Conservation (phyloP, 768 basidiomycete genomes). For the Rubroboletus pulcherrimus region DNA sequence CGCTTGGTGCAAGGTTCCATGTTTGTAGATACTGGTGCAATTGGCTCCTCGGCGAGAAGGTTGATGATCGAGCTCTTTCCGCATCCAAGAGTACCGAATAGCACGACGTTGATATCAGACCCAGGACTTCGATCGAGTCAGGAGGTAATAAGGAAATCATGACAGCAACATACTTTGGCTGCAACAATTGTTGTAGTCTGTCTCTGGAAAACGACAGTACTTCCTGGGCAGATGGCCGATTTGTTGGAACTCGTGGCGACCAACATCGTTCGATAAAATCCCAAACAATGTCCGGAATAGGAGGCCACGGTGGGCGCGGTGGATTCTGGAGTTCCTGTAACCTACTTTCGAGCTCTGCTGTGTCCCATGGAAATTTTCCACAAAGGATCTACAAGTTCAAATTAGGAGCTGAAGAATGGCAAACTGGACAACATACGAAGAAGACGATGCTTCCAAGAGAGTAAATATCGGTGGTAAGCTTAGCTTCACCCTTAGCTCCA, state of each 20-base stretch:
- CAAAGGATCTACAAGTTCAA: background rate
- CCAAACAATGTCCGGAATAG: background rate
- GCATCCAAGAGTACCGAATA: conserved; percentile 15
- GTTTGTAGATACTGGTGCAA: conserved; percentile 23
- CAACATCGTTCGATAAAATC: conserved; percentile 1
- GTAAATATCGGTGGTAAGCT: background rate
- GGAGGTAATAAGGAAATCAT: background rate
- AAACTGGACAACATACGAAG: background rate
- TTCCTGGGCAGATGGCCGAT: background rate
- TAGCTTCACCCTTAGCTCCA: background rate
- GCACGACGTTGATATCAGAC: conserved; percentile 8
- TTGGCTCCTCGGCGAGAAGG: conserved; percentile 10
- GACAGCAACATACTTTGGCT: background rate
- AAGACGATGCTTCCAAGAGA: conserved; percentile 1
- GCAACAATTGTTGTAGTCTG: background rate
- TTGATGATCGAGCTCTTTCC: conserved; percentile 23
- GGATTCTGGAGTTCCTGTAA: background rate
- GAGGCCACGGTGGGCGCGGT: background rate
- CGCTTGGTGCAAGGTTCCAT: conserved; percentile 27
- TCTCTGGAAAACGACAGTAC: background rate
- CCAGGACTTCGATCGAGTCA: background rate
- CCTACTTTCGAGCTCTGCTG: background rate
- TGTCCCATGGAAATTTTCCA: background rate
- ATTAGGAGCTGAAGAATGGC: background rate
- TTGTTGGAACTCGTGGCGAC: background rate